Evolutionary conservation across 2,329 filamentous ascomycete species (phyloP), one percentile per base, ranked within the genome.

Genomic region (Penicillium sp.): DNA sequence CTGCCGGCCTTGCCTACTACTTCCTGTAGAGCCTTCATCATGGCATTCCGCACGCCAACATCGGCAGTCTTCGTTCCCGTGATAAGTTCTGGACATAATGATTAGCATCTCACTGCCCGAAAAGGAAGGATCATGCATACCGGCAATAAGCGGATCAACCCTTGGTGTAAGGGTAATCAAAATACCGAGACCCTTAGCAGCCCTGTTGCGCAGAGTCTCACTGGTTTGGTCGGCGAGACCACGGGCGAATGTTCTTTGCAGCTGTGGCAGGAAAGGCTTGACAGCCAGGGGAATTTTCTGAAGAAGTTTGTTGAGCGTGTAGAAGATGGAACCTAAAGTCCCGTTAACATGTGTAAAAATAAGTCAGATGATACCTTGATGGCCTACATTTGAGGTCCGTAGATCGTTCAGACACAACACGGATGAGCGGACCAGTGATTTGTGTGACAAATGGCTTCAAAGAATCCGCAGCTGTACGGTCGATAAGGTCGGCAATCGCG

Each of bases 171-270:
- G 88, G 64, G 93, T 97, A 81, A 99, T 99, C 64, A 99, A 81
- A 9, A 94, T 98, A 62, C 96, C 95, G 53, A 99, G 81, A 52
- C 95, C 95, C 80, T 95, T 96, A 44, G 95, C 95, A 56, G 96
- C 95, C 67, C 96, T 88, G 62, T 89, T 90, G 67, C 96, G 88
- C 62, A 99, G 81, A 21, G 93, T 83, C 69, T 98, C 94, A 75
- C 94, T 98, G 0, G 93, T 91, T 0, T 93, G 89, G 77, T 99
- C 96, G 3, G 95, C 95, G 54, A 99, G 85, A 47, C 93, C 94
- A 79, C 97, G 96, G 61, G 95, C 94, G 81, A 99, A 99, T 0
- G 95, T 99, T 64, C 95, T 88, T 79, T 99, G 95, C 57, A 99
- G 85, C 75, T 99, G 95, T 9, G 95, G 95, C 74, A 99, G 81